Evolutionary conservation across 2,329 filamentous ascomycete genomes (phyloP).

Genomic region (Corniculantispora saksenae): DNA sequence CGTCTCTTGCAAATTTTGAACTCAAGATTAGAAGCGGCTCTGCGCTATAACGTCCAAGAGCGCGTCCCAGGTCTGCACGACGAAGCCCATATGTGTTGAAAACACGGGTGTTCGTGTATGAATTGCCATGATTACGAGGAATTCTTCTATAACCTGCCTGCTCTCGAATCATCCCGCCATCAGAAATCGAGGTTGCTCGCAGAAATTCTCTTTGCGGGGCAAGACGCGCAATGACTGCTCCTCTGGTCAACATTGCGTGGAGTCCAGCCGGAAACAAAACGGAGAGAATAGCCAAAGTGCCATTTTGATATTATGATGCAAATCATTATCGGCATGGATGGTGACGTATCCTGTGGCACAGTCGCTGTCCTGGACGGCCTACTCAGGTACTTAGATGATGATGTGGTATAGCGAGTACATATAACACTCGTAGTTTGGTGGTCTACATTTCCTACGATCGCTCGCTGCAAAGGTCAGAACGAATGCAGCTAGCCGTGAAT

Average conservation of each 20-base stretch:
- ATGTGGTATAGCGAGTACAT: too few species aligned
- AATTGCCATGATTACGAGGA: slow-evolving; percentile 2
- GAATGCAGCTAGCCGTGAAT: too few species aligned
- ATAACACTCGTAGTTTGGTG: too few species aligned
- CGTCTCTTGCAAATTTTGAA: background rate
- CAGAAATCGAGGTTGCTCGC: background rate
- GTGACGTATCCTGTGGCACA: background rate
- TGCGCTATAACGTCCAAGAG: background rate
- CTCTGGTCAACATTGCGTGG: background rate
- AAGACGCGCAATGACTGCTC: background rate
- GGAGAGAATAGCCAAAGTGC: background rate
- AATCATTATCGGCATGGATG: background rate
- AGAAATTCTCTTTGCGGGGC: background rate
- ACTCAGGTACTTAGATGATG: background rate
- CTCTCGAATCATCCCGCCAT: background rate
- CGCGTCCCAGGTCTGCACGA: background rate
- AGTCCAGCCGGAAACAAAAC: background rate
- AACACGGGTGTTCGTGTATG: background rate
- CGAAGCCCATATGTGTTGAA: background rate
- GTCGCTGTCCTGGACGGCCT: background rate
- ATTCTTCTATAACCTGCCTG: background rate
- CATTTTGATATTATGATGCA: background rate
- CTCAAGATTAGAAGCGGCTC: background rate
- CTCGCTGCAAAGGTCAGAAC: too few species aligned
- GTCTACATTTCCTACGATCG: too few species aligned